Evolutionary conservation across 1,284 basidiomycete species (phyloP).

Genomic region (Cryptococcus hybrid): DNA sequence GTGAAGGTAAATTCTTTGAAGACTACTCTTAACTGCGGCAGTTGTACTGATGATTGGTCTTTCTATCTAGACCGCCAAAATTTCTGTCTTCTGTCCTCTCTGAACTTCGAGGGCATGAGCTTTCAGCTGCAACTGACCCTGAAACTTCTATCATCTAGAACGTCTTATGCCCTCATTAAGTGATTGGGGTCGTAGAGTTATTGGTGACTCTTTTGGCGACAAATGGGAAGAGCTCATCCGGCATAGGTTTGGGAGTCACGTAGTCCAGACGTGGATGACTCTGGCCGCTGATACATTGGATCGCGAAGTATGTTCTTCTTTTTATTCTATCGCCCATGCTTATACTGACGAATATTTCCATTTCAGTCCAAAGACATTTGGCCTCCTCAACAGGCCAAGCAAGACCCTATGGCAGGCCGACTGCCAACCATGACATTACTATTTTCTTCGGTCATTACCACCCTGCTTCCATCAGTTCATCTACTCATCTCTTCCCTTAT

Average conservation of each 20-base stretch:
- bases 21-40: background rate
- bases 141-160: slow-evolving; percentile 85
- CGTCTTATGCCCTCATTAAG: slow-evolving; percentile 88
- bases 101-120: slow-evolving; percentile 82
- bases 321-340: background rate
- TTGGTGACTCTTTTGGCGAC: slow-evolving; percentile 77
- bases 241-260: slow-evolving; percentile 89
- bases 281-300: slow-evolving; percentile 70
- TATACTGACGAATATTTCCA: background rate
- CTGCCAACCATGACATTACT: slow-evolving; percentile 65
- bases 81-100: slow-evolving; percentile 80
- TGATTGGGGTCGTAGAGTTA: slow-evolving; percentile 84
- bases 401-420: slow-evolving; percentile 20
- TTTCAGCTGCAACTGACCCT: slow-evolving; percentile 82
- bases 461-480: slow-evolving; percentile 57
- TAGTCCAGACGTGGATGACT: slow-evolving; percentile 79
- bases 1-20: slow-evolving; percentile 59
- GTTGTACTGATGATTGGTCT: background rate
- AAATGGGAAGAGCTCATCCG: slow-evolving; percentile 72
- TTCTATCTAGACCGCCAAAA: slow-evolving; percentile 64
- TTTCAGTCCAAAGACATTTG: slow-evolving; percentile 62
- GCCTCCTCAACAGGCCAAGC: slow-evolving; percentile 56
- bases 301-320: slow-evolving; percentile 64
- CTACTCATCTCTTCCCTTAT: slow-evolving; percentile 73
- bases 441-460: slow-evolving; percentile 18